A percentile compares a stretch with the other conserved stretches of the same genome.
Evolutionary conservation across 352 stramenopile species (phyloP).

Genomic region (Phytophthora cactorum): DNA sequence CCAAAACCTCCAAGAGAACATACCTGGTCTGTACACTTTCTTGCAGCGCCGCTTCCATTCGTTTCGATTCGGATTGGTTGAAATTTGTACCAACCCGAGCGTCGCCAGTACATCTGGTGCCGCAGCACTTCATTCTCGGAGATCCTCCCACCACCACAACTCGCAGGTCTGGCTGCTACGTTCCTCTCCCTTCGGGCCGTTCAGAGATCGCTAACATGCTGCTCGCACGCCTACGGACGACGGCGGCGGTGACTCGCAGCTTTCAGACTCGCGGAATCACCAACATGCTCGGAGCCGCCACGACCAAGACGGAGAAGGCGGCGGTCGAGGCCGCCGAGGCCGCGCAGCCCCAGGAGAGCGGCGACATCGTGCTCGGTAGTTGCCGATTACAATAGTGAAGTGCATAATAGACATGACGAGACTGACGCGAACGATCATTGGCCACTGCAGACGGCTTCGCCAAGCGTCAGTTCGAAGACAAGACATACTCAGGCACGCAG

Average conservation of each 20-base stretch:
- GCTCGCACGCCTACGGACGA: conserved; percentile 47
- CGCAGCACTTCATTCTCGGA: conserved; percentile 20
- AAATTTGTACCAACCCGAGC: conserved; percentile 11
- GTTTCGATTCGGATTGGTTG: conserved; percentile 9
- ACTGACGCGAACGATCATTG: conserved; percentile 3
- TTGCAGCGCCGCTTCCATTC: conserved; percentile 8
- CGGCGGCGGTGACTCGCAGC: conserved; percentile 18
- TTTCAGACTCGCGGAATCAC: conserved; percentile 39
- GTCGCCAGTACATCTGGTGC: conserved; percentile 18
- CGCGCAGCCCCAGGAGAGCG: conserved; percentile 29
- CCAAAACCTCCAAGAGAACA: neutral
- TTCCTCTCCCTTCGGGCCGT: conserved; percentile 15
- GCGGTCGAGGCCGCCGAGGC: conserved; percentile 28
- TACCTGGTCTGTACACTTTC: neutral
- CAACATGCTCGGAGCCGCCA: conserved; percentile 48
- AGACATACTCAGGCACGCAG: conserved; percentile 75
- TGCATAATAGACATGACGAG: neutral
- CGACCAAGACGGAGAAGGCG: conserved; percentile 46
- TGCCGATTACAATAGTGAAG: neutral
- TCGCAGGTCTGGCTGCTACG: conserved; percentile 28
- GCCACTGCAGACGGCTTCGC: conserved; percentile 69
- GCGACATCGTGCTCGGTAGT: conserved; percentile 47
- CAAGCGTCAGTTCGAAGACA: conserved; percentile 87
- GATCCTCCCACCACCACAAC: conserved; percentile 11
- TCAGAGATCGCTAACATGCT: conserved; percentile 50